Evolutionary conservation across 2,329 filamentous ascomycete genomes (phyloP), one percentile per base, ranked within the genome.

Genomic region (Passalora sequoiae): DNA sequence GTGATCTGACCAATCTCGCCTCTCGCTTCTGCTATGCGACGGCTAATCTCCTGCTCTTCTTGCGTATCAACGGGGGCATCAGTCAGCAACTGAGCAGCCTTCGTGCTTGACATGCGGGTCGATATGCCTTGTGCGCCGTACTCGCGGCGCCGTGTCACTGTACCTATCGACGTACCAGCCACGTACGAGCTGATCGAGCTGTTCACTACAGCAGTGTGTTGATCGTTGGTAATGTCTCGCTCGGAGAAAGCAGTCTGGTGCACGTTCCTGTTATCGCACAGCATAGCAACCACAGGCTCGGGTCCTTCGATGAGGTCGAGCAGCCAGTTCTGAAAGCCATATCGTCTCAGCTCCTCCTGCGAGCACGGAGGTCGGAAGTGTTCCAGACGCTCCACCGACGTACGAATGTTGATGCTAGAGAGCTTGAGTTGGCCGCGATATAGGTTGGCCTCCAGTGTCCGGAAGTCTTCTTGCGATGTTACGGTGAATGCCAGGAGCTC

Each of bases 301-400:
- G 94, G 94, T 0, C 91, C 92, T 24, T 82, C 75, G 4, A 98
- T 61, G 46, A 77, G 86, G 59, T 97, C 85, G 19, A 86, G 73
- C 1, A 88, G 81, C 69, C 85, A 95, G 2, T 83, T 81, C 51
- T 94, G 84, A 38, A 98, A 77, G 0, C 88, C 88, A 25, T 64
- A 80, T 45, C 29, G 57, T 46, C 40, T 58, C 43, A 88, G 65
- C 40, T 86, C 71, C 6, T 80, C 71, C 4, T 61, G 55, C 1
- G 75, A 67, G 4, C 86, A 57, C 0, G 78, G 77, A 6, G 77
- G 58, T 36, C 60, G 69, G 53, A 83, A 84, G 1, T 70, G 63
- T 3, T 72, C 66, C 6, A 88, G 64, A 2, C 76, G 64, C 12
- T 70, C 68, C 1, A 71, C 64, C 44, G 77, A 80, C 1, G 78